A percentile compares a stretch with the other conserved stretches of the same genome.
Evolutionary conservation across 2,329 filamentous ascomycete species (phyloP).

Genomic region (Penicillium sp.): DNA sequence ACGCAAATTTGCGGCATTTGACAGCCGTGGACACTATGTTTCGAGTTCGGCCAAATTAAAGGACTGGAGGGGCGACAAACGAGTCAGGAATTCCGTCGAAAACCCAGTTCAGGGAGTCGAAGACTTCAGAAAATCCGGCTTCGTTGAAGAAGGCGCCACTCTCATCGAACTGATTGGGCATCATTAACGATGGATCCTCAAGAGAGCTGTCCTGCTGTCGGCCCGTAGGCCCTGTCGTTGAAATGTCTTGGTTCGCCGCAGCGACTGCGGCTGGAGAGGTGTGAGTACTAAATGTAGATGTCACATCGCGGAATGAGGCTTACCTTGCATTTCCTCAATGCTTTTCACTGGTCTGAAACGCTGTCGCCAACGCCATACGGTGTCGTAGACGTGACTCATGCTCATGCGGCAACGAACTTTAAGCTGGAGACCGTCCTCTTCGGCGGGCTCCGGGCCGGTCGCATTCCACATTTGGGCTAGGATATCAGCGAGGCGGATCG

Average conservation of each 20-base stretch:
- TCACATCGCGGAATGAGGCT: conserved; percentile 28
- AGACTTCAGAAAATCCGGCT: conserved; percentile 66
- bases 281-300: conserved; percentile 23
- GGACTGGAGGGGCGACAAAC: conserved; percentile 37
- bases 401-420: conserved; percentile 64
- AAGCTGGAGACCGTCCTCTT: conserved; percentile 52
- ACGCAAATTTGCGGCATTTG: neutral
- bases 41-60: conserved; percentile 17
- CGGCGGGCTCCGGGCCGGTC: conserved; percentile 32
- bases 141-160: conserved; percentile 38
- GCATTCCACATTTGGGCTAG: conserved; percentile 64
- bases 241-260: conserved; percentile 38
- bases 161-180: conserved; percentile 37
- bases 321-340: conserved; percentile 63
- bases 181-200: conserved; percentile 32
- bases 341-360: conserved; percentile 65
- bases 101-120: conserved; percentile 90
- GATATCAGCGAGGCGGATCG: conserved; percentile 62
- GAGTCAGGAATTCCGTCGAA: conserved; percentile 77
- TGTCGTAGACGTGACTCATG: conserved; percentile 65
- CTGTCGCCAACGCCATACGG: conserved; percentile 64
- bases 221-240: conserved; percentile 25
- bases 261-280: conserved; percentile 18
- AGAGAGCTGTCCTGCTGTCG: conserved; percentile 32
- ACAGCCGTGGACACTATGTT: neutral